Evolutionary conservation across 768 basidiomycete species (phyloP).

Genomic region (Pleurotus citrinopileatus): DNA sequence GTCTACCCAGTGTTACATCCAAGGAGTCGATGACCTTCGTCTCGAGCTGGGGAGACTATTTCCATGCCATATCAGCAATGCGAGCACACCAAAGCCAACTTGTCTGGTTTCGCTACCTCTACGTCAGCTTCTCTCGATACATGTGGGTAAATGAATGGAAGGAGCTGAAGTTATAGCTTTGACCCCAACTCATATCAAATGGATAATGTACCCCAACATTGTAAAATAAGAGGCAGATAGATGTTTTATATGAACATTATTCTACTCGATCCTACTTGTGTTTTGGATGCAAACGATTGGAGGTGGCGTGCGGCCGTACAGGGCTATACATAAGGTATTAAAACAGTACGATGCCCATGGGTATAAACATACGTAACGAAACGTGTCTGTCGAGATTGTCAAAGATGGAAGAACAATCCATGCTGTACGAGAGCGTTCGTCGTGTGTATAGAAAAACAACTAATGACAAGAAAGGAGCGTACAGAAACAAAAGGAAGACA

Average conservation of each 20-base stretch:
- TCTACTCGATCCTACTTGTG: background rate
- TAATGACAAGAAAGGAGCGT: too few species aligned
- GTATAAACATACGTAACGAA: background rate
- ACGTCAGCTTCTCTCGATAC: constrained; percentile 76
- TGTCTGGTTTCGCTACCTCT: constrained; percentile 88
- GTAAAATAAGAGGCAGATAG: too few species aligned
- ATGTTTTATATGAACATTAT: background rate
- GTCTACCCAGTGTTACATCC: background rate
- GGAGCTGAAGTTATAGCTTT: constrained; percentile 48
- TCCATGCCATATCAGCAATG: constrained; percentile 65
- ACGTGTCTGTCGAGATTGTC: too few species aligned
- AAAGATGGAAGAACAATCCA: too few species aligned
- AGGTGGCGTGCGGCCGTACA: background rate
- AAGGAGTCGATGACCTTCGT: constrained; percentile 42
- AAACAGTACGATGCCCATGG: background rate
- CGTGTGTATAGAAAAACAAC: too few species aligned
- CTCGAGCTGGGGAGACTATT: constrained; percentile 54
- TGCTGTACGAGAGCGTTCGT: too few species aligned
- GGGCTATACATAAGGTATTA: background rate
- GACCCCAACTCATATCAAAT: background rate
- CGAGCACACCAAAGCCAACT: constrained; percentile 70
- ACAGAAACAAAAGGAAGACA: too few species aligned
- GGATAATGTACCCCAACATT: background rate
- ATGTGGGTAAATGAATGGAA: constrained; percentile 93
- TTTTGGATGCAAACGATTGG: background rate